Evolutionary conservation across 1,284 basidiomycete species (phyloP), one percentile per base, ranked within the genome.

Genomic region (Hemileia vastatrix): DNA sequence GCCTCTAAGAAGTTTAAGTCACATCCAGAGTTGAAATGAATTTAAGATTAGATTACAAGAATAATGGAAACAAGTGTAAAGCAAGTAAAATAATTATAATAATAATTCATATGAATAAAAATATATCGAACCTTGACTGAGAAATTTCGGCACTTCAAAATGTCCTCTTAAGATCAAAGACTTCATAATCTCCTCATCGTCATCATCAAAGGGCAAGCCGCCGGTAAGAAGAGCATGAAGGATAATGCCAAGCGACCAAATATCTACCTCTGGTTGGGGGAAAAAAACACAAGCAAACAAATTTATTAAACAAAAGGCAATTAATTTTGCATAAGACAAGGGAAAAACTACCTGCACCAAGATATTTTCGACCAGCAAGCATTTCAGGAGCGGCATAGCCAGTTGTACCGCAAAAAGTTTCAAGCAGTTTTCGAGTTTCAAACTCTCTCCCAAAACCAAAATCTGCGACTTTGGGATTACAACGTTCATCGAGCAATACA

Each of bases 371-470:
- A 3, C 88, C 88, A 66, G 86, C 81, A 6, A 98, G 78, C 85
- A 98, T 96, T 77, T 98, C 94, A 1, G 94, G 94, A 11, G 90
- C 84, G 1, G 92, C 94, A 76, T 98, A 84, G 40, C 90, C 92
- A 0, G 93, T 94, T 1, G 95, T 98, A 4, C 95, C 94, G 73
- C 95, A 98, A 73, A 88, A 94, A 0, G 94, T 98, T 69, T 96
- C 92, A 82, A 98, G 84, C 45, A 90, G 79, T 19, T 81, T 78
- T 1, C 90, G 87, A 45, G 82, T 82, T 65, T 95, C 89, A 75
- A 87, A 96, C 78, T 97, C 94, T 56, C 94, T 81, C 1, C 92
- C 94, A 73, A 98, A 97, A 13, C 94, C 94, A 74, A 98, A 90
- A 77, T 98, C 94, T 11, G 91, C 92, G 5, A 98, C 69, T 67